A percentile compares a stretch with the other conserved stretches of the same genome.
phyloP scores from a whole-genome alignment of 2,329 filamentous ascomycete genomes.

The Sphaerulina vaccinii region DNA sequence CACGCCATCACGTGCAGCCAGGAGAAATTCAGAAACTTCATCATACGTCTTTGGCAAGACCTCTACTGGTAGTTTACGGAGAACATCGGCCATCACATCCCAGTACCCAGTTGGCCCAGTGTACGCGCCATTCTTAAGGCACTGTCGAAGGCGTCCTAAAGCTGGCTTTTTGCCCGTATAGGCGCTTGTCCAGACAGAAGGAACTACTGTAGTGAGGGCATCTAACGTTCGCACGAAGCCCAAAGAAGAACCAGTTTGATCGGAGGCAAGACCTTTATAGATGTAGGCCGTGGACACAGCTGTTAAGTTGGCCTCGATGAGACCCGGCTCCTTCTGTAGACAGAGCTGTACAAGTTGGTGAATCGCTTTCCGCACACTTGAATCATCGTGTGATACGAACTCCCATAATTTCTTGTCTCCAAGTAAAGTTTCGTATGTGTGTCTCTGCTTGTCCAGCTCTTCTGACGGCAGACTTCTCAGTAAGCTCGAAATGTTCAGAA shows the following conservation, averaged over 20 bases:
- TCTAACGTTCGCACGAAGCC: constrained; percentile 69
- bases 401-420: constrained; percentile 61
- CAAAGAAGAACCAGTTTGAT: constrained; percentile 70
- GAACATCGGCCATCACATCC: constrained; percentile 63
- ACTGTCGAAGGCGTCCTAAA: constrained; percentile 62
- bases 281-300: constrained; percentile 69
- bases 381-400: constrained; percentile 56
- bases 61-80: constrained; percentile 56
- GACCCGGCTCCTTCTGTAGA: constrained; percentile 47
- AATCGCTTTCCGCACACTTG: constrained; percentile 57
- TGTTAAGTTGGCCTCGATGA: constrained; percentile 44
- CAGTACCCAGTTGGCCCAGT: constrained; percentile 72
- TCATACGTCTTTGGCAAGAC: constrained; percentile 56
- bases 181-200: constrained; percentile 70
- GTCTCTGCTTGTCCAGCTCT: constrained; percentile 60
- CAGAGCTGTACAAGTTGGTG: constrained; percentile 56
- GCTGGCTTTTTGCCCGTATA: constrained; percentile 59
- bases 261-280: constrained; percentile 68
- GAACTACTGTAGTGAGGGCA: constrained; percentile 62
- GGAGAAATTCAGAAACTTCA: constrained; percentile 61
- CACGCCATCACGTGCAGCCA: constrained; percentile 69
- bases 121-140: constrained; percentile 82
- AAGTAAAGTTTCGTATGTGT: constrained; percentile 66
- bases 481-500: constrained; percentile 56
- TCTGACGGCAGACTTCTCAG: constrained; percentile 45